Evolutionary conservation across 2,329 filamentous ascomycete species (phyloP).

Genomic region (Triangularia verruculosa): DNA sequence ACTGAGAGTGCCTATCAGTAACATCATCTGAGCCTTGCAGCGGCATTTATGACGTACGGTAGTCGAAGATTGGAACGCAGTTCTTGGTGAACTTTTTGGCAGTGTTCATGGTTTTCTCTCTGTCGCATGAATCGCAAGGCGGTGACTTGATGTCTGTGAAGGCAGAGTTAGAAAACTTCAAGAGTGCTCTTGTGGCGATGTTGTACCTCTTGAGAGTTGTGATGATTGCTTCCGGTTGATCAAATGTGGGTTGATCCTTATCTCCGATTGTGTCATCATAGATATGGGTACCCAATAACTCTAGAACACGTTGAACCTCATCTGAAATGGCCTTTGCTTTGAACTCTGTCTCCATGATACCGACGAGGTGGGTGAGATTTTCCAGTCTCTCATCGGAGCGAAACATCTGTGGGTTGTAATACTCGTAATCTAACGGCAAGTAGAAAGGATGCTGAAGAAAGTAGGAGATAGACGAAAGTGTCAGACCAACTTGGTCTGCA

Average conservation of each 20-base stretch:
- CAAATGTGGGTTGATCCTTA: too few relatives aligned
- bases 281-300: neutral
- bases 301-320: neutral
- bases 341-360: slow-evolving; percentile 1
- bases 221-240: too few relatives aligned
- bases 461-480: neutral
- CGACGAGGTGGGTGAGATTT: slow-evolving; percentile 18
- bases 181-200: too few relatives aligned
- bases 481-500: neutral
- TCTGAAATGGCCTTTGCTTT: slow-evolving; percentile 3
- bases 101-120: neutral
- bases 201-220: too few relatives aligned
- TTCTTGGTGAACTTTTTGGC: neutral
- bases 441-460: slow-evolving; percentile 18
- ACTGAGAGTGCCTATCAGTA: too few relatives aligned
- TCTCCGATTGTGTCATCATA: too few relatives aligned
- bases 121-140: neutral
- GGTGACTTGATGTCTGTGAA: neutral
- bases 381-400: slow-evolving; percentile 2
- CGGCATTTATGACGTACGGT: neutral
- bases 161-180: neutral
- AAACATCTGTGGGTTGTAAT: slow-evolving; percentile 19
- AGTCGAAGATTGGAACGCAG: neutral
- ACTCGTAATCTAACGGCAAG: slow-evolving; percentile 3
- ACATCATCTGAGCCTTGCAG: too few relatives aligned